Base-by-base conservation (phyloP, 441 rosid genomes). In the Jatropha podagrica region DNA sequence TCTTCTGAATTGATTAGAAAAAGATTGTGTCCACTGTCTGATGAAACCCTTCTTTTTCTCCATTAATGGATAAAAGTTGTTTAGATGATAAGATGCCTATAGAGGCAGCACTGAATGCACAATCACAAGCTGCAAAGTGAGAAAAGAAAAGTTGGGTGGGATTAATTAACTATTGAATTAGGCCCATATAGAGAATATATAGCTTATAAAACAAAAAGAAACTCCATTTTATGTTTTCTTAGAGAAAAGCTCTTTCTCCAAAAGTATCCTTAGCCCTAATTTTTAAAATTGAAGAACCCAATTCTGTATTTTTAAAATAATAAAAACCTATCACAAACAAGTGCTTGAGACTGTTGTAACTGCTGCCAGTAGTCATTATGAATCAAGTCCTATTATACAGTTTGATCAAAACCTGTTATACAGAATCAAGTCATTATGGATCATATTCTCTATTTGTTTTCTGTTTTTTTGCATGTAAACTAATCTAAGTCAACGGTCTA, bases 1-100 rank as follows among this genome's bases (percentile, higher is more conserved):
- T 14, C 18, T 14, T 52, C 17, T 17, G 20, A 52, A 52, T 4
- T 52, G 12, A 52, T 15, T n/a, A 23, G 63, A 5, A 59, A 59
- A 59, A 59, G 63, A 59, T 23, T 59, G 37, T 59, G 37, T 59
- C 63, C 63, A 59, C 63, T 23, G 23, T 59, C 60, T 56, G 20
- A 18, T 56, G 26, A 56, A 59, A 59, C 63, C 37, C 23, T 59
- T 5, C 18, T 20, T 32, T 56, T 61, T 61, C 42, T 27, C 11
- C 65, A 61, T 61, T 61, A 61, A 27, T 58, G 62, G 32, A 60
- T 12, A 26, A 4, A 26, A 13, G 1, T 27, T 32, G 8, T 32
- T 9, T 15, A 0, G 18, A 26, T 58, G 40, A 26, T 58, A 23
- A 59, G 64, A 60, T 26, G 64, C 40, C 40, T 60, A 1, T 1